A percentile compares a stretch with the other conserved stretches of the same genome.
Conservation (phyloP, 306 rosid genomes). For the Vicia sativa region DNA sequence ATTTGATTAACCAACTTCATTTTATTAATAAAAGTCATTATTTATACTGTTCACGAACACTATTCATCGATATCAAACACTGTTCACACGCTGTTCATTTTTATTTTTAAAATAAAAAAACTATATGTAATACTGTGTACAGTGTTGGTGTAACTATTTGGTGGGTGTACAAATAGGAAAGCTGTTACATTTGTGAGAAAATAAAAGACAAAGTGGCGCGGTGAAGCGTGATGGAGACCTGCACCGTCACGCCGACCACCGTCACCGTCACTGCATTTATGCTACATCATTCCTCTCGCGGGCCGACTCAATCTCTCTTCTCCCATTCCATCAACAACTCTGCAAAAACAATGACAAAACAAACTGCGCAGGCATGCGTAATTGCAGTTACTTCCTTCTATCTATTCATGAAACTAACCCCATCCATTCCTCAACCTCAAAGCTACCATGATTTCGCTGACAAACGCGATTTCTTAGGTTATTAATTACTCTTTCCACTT, state of each 20-base stretch:
- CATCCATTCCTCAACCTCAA: constrained; percentile 79
- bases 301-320: neutral
- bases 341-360: constrained; percentile 50
- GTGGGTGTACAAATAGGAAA: too few relatives aligned
- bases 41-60: too few relatives aligned
- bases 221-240: neutral
- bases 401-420: constrained; percentile 69
- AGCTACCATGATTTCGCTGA: constrained; percentile 86
- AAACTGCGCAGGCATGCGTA: constrained; percentile 49
- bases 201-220: neutral
- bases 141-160: too few relatives aligned
- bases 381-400: constrained; percentile 55
- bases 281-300: neutral
- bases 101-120: too few relatives aligned
- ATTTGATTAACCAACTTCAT: too few relatives aligned
- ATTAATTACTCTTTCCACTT: neutral
- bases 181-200: neutral
- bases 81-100: too few relatives aligned
- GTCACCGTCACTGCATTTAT: constrained; percentile 19
- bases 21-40: too few relatives aligned
- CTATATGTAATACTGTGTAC: too few relatives aligned
- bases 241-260: constrained; percentile 36
- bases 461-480: constrained; percentile 67
- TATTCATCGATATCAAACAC: too few relatives aligned
- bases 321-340: constrained; percentile 14